Base-by-base conservation (phyloP, 2,329 filamentous ascomycete species). In the Aspergillus versicolor region DNA sequence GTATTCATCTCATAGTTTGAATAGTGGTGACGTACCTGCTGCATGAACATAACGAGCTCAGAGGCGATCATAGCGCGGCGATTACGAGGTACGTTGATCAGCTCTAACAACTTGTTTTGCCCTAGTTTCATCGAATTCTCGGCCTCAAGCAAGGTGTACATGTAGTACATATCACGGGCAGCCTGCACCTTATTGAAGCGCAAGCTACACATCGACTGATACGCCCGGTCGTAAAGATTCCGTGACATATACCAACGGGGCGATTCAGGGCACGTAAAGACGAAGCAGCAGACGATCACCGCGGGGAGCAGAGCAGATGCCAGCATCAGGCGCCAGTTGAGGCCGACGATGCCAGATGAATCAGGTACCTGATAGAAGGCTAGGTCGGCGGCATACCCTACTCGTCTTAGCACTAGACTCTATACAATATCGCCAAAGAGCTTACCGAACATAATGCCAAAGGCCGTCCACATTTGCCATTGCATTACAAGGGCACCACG, bases 401-500 rank as follows among this genome's bases (percentile, higher is more conserved):
- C 19, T 53, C 15, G 6, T 15, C 8, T 53, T 47, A 53, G 42
- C 32, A 45, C 5, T n/a, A 15, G 4, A 11, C 8, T 38, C 21
- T 19, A 4, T n/a, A 11, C 15, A 7, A 27, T 22, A 41, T 32
- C 27, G 9, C 11, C 44, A 12, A 21, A 7, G 2, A 8, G 2
- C 42, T 24, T 37, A 53, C 51, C 85, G 15, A 75, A 73, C 80
- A 81, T 77, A 58, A 81, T 80, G 12, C 79, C 79, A 57, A 80
- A 79, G 0, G 76, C 79, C 4, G 75, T 77, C 74, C 75, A 82
- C 74, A 80, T 79, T 74, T 92, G 88, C 89, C 90, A 93, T 61
- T 86, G 87, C 89, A 93, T 93, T 61, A 92, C 89, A 17, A 94
- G 79, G 7, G 88, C 89, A 61, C 89, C 88, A 68, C 89, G 84